Percentiles rank a stretch among this genome's conserved stretches.
phyloP scores from a whole-genome alignment of 169 alveolate species.

The Cryptosporidium baileyi region DNA sequence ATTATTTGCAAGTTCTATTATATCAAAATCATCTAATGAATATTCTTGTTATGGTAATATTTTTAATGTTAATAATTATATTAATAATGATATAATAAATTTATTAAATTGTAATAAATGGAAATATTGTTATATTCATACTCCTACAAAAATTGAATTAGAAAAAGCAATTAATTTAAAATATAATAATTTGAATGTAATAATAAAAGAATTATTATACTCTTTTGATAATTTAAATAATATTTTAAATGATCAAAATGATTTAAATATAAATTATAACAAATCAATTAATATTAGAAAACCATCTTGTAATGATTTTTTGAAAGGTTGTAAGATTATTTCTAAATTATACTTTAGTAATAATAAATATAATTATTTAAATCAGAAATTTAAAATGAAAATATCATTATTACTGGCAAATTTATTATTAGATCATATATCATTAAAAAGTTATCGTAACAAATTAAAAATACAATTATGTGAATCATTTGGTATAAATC shows the following conservation, averaged over 20 bases:
- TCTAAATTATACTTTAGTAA: not conserved
- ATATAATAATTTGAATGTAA: not conserved
- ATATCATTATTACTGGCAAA: not conserved
- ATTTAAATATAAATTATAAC: not conserved
- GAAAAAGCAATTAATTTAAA: not conserved
- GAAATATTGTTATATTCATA: not conserved
- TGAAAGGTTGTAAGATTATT: constrained; percentile 8
- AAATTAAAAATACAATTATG: constrained; percentile 28
- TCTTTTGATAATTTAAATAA: not conserved
- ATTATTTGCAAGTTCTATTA: not conserved
- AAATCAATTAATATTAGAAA: not conserved
- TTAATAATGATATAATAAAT: not conserved
- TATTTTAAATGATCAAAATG: not conserved
- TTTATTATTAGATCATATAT: constrained; percentile 26
- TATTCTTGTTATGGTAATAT: not conserved
- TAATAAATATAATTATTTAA: not conserved
- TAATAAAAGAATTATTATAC: not conserved
- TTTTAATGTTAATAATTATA: not conserved
- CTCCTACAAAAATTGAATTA: constrained; percentile 18
- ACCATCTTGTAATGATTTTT: constrained; percentile 36
- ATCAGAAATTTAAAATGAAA: constrained; percentile 7
- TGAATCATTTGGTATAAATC: constrained; percentile 14
- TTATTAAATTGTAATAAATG: constrained; percentile 3
- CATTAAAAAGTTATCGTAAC: constrained; percentile 48
- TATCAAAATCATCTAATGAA: constrained; percentile 6